Evolutionary conservation across 345 rosid species (phyloP), one percentile per base, ranked within the genome.

Genomic region (Geranium rotundifolium): DNA sequence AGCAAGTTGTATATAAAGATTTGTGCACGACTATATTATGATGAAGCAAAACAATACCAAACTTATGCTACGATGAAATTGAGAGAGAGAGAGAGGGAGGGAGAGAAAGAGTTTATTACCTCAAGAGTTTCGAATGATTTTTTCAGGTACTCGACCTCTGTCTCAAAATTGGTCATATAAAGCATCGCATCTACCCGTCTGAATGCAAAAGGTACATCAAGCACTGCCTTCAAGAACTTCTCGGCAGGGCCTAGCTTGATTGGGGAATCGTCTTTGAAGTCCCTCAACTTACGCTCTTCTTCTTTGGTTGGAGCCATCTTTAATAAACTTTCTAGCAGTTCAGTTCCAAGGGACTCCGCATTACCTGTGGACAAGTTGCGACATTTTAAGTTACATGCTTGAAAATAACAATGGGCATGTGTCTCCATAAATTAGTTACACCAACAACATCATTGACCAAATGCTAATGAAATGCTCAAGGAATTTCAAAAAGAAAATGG

Each of bases 221-320:
- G 80, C 64, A 93, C 81, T 56, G 91, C 77, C 80, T 82, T 93
- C 23, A 93, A 78, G 69, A 93, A 93, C 64, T 85, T 93, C 83
- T 93, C 99, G 15, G 96, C 96, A 70, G 85, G 84, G 60, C 95
- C 87, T 57, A 90, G 90, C 81, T 90, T 90, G 71, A 63, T 56
- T 0, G 96, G 95, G 4, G 97, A 84, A 71, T 80, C 90, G 41
- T 88, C 96, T 63, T 80, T 84, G 69, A 77, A 88, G 59, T 66
- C 97, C 75, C 79, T 86, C 68, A 93, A 71, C 57, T 81, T 93
- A 1, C 88, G 87, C 71, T 93, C 99, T 78, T 93, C 99, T 71
- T 93, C 96, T 75, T 90, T 93, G 37, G 84, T 82, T 0, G 97
- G 97, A 16, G 97, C 95, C 99, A 93, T 90, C 81, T 85, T 93